Base-by-base conservation (phyloP, 768 basidiomycete genomes). In the Kwoniella botswanensis region DNA sequence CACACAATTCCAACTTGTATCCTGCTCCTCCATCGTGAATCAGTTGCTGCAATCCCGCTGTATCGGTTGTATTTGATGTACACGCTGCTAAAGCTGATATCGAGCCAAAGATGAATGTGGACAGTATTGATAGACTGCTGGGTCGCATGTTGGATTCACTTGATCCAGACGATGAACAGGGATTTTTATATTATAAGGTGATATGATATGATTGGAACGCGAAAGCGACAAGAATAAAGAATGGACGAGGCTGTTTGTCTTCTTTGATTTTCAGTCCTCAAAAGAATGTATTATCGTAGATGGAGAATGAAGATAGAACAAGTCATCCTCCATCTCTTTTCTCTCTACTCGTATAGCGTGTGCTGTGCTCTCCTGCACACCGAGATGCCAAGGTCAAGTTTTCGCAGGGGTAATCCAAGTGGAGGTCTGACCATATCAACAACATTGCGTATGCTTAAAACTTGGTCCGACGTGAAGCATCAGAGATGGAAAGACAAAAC, bases 1-100 rank as follows among this genome's bases (percentile, higher is more conserved):
- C 89, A 82, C 93, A 94, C 3, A 94, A 86, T 15, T 84, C 85
- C 5, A 94, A 86, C 6, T 86, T 85, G 79, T 89, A 93, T 26
- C 89, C 90, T n/a, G 43, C 64, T 15, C 80, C 80, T 18, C 79
- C 79, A 17, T 63, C 42, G 9, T 53, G 63, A 2, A 82, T 46
- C 24, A 70, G 29, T 17, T 55, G 24, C 53, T 82, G 80, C 10
- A 82, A 66, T 12, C 63, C 75, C 1, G 66, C 55, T 2, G 76
- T 81, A 35, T 63, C 57, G 13, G 76, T 69, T 13, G 78, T 67
- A 44, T 75, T 81, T 26, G 74, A 53, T 18, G 68, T 73, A 71
- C 79, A 81, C 21, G 76, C 74, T 52, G 76, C 71, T 46, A 44
- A 59, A 21, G 61, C 74, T 24, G 44, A n/a, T 17, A 52, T 59